Evolutionary conservation across 2,329 filamentous ascomycete genomes (phyloP), one percentile per base, ranked within the genome.

Genomic region (Aspergillus alliaceus): DNA sequence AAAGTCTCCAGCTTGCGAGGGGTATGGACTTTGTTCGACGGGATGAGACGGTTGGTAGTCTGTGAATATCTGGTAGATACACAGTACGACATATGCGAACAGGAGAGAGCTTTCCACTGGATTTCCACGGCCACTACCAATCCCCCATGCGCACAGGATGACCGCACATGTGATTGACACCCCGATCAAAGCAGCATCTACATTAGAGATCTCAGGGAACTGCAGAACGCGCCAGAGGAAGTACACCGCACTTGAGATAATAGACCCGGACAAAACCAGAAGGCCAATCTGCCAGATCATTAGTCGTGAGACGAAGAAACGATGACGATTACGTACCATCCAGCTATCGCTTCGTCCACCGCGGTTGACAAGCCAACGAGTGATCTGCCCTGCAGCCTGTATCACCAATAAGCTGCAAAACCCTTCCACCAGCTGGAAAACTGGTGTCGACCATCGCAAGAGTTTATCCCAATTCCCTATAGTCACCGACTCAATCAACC

Each of bases 41-140:
- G 84, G 86, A 18, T 84, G 75, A 4, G 90, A 93, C 3, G 95
- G 92, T 65, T 93, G 86, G 77, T 98, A 98, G 77, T 99, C 95
- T 68, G 95, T 99, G 75, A 98, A 98, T 74, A 98, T 98, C 75
- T 99, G 95, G 78, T 98, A 99, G 70, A 98, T 90, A 79, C 93
- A 98, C 61, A 99, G 87, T n/a, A 96, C 95, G 59, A 97, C 86
- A 75, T 99, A 99, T 69, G 95, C 93, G 71, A 99, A 98, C 57
- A 99, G 84, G 11, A 99, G 81, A 22, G 93, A 96, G 65, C 91
- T 96, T 77, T 99, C 93, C 54, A 98, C 90, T 2, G 93, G 91
- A 69, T 96, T 99, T 59, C 95, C 95, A 67, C 93, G 88, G 1
- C 93, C 93, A 68, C 91, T 96, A 60, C 90, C 90, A 66, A 98